Conservation (phyloP, 2,329 filamentous ascomycete species). For the Xylaria sp. region DNA sequence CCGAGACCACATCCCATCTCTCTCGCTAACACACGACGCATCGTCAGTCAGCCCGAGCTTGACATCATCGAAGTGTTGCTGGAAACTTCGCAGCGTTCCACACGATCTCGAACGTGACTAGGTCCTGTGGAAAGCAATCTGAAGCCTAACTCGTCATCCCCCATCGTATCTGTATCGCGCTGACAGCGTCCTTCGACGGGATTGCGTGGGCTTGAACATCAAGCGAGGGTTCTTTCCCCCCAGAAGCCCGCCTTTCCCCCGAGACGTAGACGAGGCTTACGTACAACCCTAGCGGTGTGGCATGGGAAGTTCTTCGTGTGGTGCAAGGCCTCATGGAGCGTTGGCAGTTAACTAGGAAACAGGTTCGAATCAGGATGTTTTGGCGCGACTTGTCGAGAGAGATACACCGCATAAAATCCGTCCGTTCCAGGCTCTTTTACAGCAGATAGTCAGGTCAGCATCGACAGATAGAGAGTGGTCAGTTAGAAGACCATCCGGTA, state of each 20-base stretch:
- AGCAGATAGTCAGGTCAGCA: background rate
- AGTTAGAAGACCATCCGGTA: background rate
- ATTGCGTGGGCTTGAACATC: background rate
- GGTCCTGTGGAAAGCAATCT: constrained; percentile 23
- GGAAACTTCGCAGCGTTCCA: constrained; percentile 16
- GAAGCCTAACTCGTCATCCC: constrained; percentile 21
- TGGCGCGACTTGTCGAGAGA: background rate
- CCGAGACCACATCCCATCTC: background rate
- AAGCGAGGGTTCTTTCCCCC: background rate
- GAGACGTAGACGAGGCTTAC: background rate
- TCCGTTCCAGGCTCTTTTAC: background rate
- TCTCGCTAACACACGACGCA: background rate
- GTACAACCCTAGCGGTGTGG: background rate
- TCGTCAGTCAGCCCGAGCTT: background rate
- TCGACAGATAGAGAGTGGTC: background rate
- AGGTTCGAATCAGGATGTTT: background rate
- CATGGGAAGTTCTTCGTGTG: background rate
- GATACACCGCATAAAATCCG: background rate
- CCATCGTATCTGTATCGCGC: constrained; percentile 6
- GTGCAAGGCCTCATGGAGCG: background rate
- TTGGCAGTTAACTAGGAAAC: background rate
- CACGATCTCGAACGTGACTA: constrained; percentile 22
- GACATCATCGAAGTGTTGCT: background rate
- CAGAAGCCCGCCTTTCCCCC: background rate
- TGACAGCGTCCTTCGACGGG: background rate